Percentiles rank a stretch among this genome's conserved stretches.
These are phyloP conservation scores for Schizophyllum commune DNA, from an alignment of 1,284 basidiomycete species.

Conservation along the genomic window DNA sequence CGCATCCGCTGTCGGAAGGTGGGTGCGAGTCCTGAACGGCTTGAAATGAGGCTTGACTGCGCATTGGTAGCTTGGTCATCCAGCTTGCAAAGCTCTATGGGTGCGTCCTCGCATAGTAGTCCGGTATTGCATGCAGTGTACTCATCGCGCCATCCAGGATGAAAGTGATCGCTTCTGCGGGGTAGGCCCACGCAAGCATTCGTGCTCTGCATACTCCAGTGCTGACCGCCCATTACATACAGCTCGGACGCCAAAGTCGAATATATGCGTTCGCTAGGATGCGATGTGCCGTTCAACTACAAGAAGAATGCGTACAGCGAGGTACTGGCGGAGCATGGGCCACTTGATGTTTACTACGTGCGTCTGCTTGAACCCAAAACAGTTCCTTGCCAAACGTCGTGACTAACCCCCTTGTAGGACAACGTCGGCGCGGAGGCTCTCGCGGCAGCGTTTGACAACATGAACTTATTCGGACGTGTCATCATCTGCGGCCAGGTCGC, in stretches of 20 bases:
- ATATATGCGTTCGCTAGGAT: constrained; percentile 40
- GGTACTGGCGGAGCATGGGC: constrained; percentile 37
- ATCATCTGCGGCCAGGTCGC: constrained; percentile 17
- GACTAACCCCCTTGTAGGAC: constrained; percentile 12
- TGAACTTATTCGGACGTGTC: constrained; percentile 38
- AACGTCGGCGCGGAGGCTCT: constrained; percentile 45
- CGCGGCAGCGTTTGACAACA: constrained; percentile 36
- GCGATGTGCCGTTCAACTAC: constrained; percentile 54
- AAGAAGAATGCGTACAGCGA: constrained; percentile 32
- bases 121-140: background rate
- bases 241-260: constrained; percentile 47
- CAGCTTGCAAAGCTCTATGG: constrained; percentile 39
- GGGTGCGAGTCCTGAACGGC: constrained; percentile 11
- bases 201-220: background rate
- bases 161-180: constrained; percentile 49
- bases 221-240: too few species aligned
- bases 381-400: constrained; percentile 13
- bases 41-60: background rate
- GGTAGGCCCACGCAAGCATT: background rate
- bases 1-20: constrained; percentile 25
- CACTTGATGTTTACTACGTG: constrained; percentile 29
- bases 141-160: constrained; percentile 13
- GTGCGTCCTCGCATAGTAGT: constrained; percentile 1
- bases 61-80: constrained; percentile 13
- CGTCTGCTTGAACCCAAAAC: background rate